These are phyloP conservation scores for Straminergon stramineum DNA, from an alignment of 225 moss, liverwort and hornwort species.

Conservation along the genomic window DNA sequence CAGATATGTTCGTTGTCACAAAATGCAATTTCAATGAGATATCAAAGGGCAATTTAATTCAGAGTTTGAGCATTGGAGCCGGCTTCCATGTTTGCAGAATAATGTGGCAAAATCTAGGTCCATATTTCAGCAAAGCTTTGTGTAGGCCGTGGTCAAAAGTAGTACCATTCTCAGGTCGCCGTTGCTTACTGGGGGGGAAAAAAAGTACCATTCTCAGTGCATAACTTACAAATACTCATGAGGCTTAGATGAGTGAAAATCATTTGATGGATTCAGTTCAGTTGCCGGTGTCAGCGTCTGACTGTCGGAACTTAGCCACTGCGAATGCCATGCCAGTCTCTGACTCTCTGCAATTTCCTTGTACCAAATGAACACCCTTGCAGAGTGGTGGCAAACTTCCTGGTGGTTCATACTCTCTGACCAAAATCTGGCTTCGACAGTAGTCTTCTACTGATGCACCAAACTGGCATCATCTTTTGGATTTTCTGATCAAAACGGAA, in stretches of 20 bases:
- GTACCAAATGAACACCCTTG: not conserved
- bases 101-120: no score
- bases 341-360: not conserved
- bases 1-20: not conserved
- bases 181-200: no score
- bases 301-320: not conserved
- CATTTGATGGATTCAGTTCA: not conserved
- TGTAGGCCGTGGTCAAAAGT: not conserved
- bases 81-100: not conserved
- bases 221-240: no score
- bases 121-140: not conserved
- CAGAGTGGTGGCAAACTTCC: not conserved
- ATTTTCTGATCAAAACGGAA: not conserved
- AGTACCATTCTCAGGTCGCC: no score
- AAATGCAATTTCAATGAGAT: not conserved
- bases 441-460: not conserved
- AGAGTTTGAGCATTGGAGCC: not conserved
- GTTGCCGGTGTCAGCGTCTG: not conserved
- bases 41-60: not conserved
- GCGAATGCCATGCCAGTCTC: not conserved
- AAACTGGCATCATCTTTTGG: not conserved
- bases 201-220: no score
- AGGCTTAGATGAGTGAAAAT: no score
- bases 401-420: not conserved
- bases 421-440: not conserved